These are phyloP conservation scores for Boletus rubropictus DNA, from an alignment of 768 basidiomycete species.

Conservation along the genomic window DNA sequence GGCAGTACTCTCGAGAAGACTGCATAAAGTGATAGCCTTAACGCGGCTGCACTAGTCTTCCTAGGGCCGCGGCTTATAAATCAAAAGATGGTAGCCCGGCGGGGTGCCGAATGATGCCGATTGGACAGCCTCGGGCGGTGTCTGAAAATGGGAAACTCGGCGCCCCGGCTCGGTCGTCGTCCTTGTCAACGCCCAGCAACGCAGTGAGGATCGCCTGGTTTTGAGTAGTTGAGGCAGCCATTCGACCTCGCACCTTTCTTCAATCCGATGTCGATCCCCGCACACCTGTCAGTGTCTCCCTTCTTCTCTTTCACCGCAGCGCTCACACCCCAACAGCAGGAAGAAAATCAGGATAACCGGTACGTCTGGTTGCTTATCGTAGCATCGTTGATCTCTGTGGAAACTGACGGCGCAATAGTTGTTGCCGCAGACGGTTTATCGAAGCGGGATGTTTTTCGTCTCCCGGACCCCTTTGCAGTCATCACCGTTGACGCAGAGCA, in stretches of 20 bases:
- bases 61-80: too few relatives aligned
- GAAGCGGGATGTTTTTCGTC: constrained; percentile 92
- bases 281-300: constrained; percentile 23
- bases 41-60: too few relatives aligned
- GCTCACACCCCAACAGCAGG: constrained; percentile 32
- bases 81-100: too few relatives aligned
- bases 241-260: neutral
- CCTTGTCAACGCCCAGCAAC: constrained; percentile 12
- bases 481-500: constrained; percentile 98
- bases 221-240: neutral
- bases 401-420: constrained; percentile 42
- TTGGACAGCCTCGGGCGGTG: constrained; percentile 16
- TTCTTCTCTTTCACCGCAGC: neutral
- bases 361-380: constrained; percentile 26
- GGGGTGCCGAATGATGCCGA: constrained; percentile 19
- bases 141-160: constrained; percentile 26
- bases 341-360: constrained; percentile 81
- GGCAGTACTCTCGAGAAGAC: neutral
- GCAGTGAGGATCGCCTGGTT: neutral
- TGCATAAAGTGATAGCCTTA: neutral
- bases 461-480: constrained; percentile 97
- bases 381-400: neutral
- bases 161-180: constrained; percentile 10
- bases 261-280: constrained; percentile 25
- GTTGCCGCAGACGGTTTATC: constrained; percentile 93